Evolutionary conservation across 208 protist genomes (phyloP), one percentile per base, ranked within the genome.

Genomic region (Naegleria fowleri): DNA sequence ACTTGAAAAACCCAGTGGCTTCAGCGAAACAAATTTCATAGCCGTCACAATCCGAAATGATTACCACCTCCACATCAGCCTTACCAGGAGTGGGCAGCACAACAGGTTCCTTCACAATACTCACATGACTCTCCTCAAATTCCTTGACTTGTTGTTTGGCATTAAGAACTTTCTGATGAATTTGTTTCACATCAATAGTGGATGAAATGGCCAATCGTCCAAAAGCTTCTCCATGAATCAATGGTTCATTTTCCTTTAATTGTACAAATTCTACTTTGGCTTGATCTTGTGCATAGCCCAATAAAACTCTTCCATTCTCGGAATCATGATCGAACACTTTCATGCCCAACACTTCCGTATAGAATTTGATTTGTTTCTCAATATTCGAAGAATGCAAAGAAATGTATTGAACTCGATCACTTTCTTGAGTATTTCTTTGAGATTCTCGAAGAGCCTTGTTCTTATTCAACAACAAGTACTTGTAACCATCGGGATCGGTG

Each of bases 21-120:
- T 76, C 92, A 33, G 92, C 92, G 4, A 92, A 92, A 91, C 92
- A 93, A 48, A 91, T 91, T 33, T 93, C 92, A 75, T 93, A 93
- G n/a, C 91, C 91, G 55, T 93, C 92, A 25, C 15, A 85, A 90
- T 93, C 92, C 1, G 38, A 59, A 38, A 93, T 48, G 39, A 93
- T 93, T 16, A 92, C 90, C 13, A 93, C 92, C 29, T 93, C 58
- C 5, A 92, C 91, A 16, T 87, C 87, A 38, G 91, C 91, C 91
- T 93, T 91, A 38, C 76, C 90, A 48, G 43, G 91, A 6, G 92
- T 90, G 5, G 76, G 51, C 48, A 93, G n/a, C 5, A 40, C 33
- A 22, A 93, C 40, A n/a, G 79, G 91, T 29, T n/a, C 59, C 29
- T 41, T 90, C 16, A 85, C 75, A 38, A 93, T 89, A 15, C 19